A percentile compares a stretch with the other conserved stretches of the same genome.
phyloP scores from a whole-genome alignment of 495 filamentous ascomycete genomes.

The Penicillium samsonianum region DNA sequence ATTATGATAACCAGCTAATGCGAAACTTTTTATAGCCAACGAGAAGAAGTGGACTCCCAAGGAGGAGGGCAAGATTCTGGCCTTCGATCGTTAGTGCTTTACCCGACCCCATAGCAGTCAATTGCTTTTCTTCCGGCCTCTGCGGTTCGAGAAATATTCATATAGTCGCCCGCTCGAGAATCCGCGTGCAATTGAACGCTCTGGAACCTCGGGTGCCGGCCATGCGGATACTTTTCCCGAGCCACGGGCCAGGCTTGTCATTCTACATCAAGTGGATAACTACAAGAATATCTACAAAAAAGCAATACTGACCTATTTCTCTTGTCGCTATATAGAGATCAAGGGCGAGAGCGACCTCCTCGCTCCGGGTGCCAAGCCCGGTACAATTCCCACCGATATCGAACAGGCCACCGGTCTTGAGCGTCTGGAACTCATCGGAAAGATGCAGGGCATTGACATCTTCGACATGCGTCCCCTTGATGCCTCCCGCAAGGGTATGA shows the following conservation, averaged over 20 bases:
- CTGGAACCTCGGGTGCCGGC: slow-evolving; percentile 12
- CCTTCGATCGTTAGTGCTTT: slow-evolving; percentile 47
- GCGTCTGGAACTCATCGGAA: slow-evolving; percentile 96
- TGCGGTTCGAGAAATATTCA: neutral
- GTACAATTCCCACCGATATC: slow-evolving; percentile 87
- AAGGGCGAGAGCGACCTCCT: slow-evolving; percentile 77
- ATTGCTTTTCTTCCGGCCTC: slow-evolving; percentile 12
- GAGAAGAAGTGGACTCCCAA: slow-evolving; percentile 39
- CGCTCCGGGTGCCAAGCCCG: slow-evolving; percentile 74
- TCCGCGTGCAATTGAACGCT: slow-evolving; percentile 9
- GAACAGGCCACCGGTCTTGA: slow-evolving; percentile 96
- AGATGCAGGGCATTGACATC: slow-evolving; percentile 97
- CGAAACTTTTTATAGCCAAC: slow-evolving; percentile 34
- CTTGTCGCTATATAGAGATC: slow-evolving; percentile 64
- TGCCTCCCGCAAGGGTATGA: slow-evolving; percentile 77
- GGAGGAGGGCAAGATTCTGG: slow-evolving; percentile 46
- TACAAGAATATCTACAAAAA: neutral
- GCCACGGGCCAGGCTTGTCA: slow-evolving; percentile 2
- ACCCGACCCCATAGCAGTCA: slow-evolving; percentile 15
- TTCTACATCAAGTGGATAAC: neutral
- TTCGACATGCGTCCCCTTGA: slow-evolving; percentile 98
- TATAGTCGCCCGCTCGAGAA: neutral
- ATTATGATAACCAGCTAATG: slow-evolving; percentile 30
- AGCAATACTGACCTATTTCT: slow-evolving; percentile 8
- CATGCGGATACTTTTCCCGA: slow-evolving; percentile 19